Evolutionary conservation across 192 early-diverging fungal species (phyloP).

Genomic region (Obelidium mucronatum): DNA sequence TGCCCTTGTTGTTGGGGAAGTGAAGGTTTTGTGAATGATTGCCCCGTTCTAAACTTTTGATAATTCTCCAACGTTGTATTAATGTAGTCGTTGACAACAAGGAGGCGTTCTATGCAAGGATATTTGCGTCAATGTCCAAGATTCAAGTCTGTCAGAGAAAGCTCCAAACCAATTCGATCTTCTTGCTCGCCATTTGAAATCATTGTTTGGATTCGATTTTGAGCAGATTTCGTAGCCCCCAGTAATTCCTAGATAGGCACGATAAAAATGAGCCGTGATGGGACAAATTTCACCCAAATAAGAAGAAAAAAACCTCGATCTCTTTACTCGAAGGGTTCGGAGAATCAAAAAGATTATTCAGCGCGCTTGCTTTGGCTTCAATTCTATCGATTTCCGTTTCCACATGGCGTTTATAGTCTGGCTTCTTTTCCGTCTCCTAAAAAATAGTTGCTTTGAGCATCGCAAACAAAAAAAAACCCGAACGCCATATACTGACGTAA

Average conservation of each 20-base stretch:
- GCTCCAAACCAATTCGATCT: slow-evolving; percentile 75
- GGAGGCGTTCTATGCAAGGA: slow-evolving; percentile 61
- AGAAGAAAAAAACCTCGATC: slow-evolving; percentile 31
- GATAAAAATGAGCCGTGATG: background rate
- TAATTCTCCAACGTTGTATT: slow-evolving; percentile 81
- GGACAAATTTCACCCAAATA: too few relatives aligned
- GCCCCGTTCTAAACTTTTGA: slow-evolving; percentile 57
- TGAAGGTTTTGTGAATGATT: slow-evolving; percentile 11
- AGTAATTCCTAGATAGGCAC: slow-evolving; percentile 63
- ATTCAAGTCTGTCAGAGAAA: too few relatives aligned
- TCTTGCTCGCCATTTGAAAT: slow-evolving; percentile 76
- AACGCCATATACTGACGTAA: slow-evolving; percentile 86
- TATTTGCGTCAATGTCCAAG: background rate
- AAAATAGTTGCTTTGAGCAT: background rate
- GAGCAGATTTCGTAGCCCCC: slow-evolving; percentile 70
- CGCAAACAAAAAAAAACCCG: background rate
- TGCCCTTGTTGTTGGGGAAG: background rate
- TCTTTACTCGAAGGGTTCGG: slow-evolving; percentile 13
- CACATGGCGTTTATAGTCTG: slow-evolving; percentile 88
- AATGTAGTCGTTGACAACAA: slow-evolving; percentile 79
- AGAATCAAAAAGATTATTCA: slow-evolving; percentile 73
- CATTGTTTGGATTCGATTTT: slow-evolving; percentile 76
- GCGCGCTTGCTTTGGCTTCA: slow-evolving; percentile 72
- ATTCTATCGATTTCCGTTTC: slow-evolving; percentile 82
- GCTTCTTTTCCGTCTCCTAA: slow-evolving; percentile 57